Evolutionary conservation across 208 protist species (phyloP), one percentile per base, ranked within the genome.

Genomic region (Zelonia costaricensis): DNA sequence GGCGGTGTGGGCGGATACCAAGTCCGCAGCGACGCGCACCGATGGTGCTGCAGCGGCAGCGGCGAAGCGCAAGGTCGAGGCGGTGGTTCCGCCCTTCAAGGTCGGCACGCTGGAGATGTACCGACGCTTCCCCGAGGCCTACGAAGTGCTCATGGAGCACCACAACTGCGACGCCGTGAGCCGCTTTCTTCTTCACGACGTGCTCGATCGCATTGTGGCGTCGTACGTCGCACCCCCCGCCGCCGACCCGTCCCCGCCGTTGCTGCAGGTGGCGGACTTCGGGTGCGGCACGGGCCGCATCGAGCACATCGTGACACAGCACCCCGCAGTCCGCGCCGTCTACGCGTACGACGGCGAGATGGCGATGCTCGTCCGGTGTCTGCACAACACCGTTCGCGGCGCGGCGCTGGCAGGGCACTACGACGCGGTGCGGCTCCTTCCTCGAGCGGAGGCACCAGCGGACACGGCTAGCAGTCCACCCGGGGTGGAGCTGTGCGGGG

Each of bases 41-140:
- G n/a, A n/a, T n/a, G n/a, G n/a, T n/a, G n/a, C n/a, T n/a, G n/a
- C n/a, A n/a, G n/a, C n/a, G n/a, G n/a, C n/a, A n/a, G n/a, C n/a
- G n/a, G n/a, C n/a, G n/a, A n/a, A n/a, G n/a, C n/a, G n/a, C n/a
- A n/a, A 51, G 9, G 40, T 65, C 1, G 51, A 58, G n/a, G 44
- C 66, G 28, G 44, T 72, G 1, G 62, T 92, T 10, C 86, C 86
- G 10, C 27, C 66, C 23, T 87, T 85, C 66, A 90, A 88, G 52
- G 88, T 94, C 6, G 88, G 88, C n/a, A 85, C 83, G 9, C 47
- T 82, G 33, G 88, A 94, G 57, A 91, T 94, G 74, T 94, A 94
- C 72, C 43, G 72, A 3, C 82, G 84, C 4, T 92, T 92, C 53
- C 80, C 88, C 0, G 47, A 80, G 36, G 83, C 80, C 12, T 94